Conservation (phyloP, 164 flowering plant species). For the Chimonanthus salicifolius region DNA sequence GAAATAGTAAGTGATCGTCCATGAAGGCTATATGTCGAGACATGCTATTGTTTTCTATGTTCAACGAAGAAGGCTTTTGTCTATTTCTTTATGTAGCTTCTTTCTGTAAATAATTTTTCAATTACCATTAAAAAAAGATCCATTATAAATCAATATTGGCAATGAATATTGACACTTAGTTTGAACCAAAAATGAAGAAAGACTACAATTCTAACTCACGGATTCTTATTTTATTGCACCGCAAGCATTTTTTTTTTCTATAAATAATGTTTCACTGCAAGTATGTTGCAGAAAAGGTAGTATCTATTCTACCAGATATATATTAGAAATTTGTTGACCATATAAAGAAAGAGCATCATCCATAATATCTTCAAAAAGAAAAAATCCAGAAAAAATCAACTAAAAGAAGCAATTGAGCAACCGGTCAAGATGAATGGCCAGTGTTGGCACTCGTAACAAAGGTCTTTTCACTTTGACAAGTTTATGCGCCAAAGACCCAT, state of each 20-base stretch:
- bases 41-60: too few relatives aligned
- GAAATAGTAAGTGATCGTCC: too few relatives aligned
- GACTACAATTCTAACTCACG: neutral
- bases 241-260: neutral
- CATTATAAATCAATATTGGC: neutral
- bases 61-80: too few relatives aligned
- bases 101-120: too few relatives aligned
- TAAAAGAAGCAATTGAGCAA: slow-evolving; percentile 15
- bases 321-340: neutral
- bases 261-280: neutral
- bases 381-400: neutral
- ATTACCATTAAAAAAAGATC: neutral
- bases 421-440: slow-evolving; percentile 97
- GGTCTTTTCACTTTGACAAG: slow-evolving; percentile 91
- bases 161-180: neutral
- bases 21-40: too few relatives aligned
- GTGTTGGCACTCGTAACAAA: slow-evolving; percentile 75
- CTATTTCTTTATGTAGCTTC: too few relatives aligned
- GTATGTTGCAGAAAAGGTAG: neutral
- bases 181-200: neutral
- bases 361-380: neutral
- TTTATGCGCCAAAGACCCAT: slow-evolving; percentile 71
- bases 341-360: neutral
- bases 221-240: neutral
- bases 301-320: neutral